phyloP scores from a whole-genome alignment of 805 yeast species.

The Lipomyces spencermartinsiae region DNA sequence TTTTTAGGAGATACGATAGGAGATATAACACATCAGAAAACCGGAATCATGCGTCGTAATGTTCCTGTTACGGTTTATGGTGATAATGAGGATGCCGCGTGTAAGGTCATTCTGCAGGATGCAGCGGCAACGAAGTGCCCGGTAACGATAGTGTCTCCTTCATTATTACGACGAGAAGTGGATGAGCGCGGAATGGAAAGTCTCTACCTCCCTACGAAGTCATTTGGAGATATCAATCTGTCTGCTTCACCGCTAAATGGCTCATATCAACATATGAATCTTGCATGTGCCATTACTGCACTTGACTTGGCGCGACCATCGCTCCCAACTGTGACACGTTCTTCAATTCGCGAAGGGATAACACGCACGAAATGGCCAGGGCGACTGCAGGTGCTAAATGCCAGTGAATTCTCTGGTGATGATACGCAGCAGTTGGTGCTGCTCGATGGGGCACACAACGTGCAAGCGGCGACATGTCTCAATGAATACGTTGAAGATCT shows the following conservation, averaged over 20 bases:
- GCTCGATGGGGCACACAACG: constrained; percentile 94
- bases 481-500: constrained; percentile 56
- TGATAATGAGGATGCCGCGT: constrained; percentile 59
- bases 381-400: constrained; percentile 63
- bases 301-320: constrained; percentile 46
- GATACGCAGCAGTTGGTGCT: constrained; percentile 49
- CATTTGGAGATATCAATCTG: constrained; percentile 46
- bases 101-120: constrained; percentile 53
- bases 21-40: constrained; percentile 78
- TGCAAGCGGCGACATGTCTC: constrained; percentile 79
- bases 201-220: constrained; percentile 17
- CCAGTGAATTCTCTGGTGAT: constrained; percentile 18
- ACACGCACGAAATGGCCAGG: constrained; percentile 80
- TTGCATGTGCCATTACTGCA: constrained; percentile 69
- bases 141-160: constrained; percentile 9
- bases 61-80: constrained; percentile 77
- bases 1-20: constrained; percentile 70
- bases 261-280: constrained; percentile 70
- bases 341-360: constrained; percentile 59
- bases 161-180: not conserved
- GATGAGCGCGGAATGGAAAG: constrained; percentile 4
- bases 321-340: constrained; percentile 45
- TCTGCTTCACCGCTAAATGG: constrained; percentile 67
- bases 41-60: constrained; percentile 75
- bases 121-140: constrained; percentile 44